These are phyloP conservation scores for Scalesia atractyloides DNA, from an alignment of 129 eudicot species.

Conservation along the genomic window DNA sequence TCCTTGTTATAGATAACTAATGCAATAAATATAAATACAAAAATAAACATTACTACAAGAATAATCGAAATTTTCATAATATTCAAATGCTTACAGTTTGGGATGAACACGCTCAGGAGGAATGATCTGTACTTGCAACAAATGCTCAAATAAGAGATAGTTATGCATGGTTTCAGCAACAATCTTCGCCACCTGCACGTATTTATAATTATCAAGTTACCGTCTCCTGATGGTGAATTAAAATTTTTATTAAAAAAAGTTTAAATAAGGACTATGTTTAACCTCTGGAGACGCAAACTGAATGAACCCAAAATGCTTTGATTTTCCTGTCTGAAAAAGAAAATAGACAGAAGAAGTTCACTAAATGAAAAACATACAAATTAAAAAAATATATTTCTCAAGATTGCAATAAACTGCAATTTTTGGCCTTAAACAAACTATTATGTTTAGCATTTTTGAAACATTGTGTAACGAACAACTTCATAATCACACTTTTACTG, in stretches of 20 bases:
- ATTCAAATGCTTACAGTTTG: constrained; percentile 57
- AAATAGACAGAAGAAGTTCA: not conserved
- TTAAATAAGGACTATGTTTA: not conserved
- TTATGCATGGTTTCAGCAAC: constrained; percentile 96
- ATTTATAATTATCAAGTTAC: not conserved
- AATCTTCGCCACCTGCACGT: constrained; percentile 83
- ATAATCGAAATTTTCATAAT: not conserved
- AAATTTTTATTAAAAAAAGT: no score
- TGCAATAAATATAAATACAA: not conserved
- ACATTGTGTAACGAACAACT: not conserved
- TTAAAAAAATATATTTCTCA: not conserved
- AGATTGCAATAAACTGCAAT: not conserved
- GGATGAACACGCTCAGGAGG: constrained; percentile 90
- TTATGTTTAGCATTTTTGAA: not conserved
- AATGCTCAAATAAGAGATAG: constrained; percentile 83
- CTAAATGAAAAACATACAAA: not conserved
- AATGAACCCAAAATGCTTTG: constrained; percentile 95
- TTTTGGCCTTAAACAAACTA: not conserved
- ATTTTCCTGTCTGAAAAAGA: constrained; percentile 74
- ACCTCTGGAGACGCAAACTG: constrained; percentile 95
- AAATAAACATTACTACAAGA: not conserved
- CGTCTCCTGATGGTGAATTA: not conserved
- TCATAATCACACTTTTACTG: not conserved
- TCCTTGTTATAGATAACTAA: not conserved
- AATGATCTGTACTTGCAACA: constrained; percentile 78